Conservation (phyloP, 306 rosid species). For the Sindora glabra region DNA sequence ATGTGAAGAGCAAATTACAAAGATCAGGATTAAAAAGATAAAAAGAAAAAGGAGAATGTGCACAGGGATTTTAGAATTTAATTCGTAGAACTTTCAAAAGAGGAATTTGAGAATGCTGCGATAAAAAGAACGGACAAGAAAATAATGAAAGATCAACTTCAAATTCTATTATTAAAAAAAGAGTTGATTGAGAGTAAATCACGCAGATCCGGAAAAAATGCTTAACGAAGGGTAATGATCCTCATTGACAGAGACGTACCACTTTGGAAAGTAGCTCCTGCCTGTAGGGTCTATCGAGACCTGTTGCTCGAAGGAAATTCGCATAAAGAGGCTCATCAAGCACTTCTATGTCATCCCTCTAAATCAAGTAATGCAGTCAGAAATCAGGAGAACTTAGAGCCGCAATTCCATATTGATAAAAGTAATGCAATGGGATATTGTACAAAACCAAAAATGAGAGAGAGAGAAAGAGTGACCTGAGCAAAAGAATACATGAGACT, state of each 20-base stretch:
- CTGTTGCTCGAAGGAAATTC: slow-evolving; percentile 56
- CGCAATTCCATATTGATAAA: not conserved
- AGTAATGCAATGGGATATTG: not conserved
- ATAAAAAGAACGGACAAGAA: not conserved
- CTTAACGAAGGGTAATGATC: too few relatives aligned
- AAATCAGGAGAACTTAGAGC: not conserved
- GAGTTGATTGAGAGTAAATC: too few relatives aligned
- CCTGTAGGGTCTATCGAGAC: slow-evolving; percentile 64
- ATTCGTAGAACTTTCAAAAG: not conserved
- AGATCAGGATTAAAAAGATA: not conserved
- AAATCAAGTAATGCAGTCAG: not conserved
- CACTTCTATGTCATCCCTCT: slow-evolving; percentile 80
- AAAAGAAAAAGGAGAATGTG: not conserved
- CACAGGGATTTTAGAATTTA: not conserved
- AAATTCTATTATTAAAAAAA: too few relatives aligned
- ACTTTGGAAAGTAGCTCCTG: slow-evolving; percentile 49
- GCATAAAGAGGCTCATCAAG: slow-evolving; percentile 81
- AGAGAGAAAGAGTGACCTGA: slow-evolving; percentile 35
- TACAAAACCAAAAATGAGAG: not conserved
- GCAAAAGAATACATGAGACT: slow-evolving; percentile 76
- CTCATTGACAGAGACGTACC: too few relatives aligned
- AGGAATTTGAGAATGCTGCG: not conserved
- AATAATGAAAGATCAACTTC: too few relatives aligned
- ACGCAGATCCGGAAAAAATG: not conserved
- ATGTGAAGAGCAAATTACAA: not conserved